phyloP scores from a whole-genome alignment of 2,329 filamentous ascomycete genomes.

The Thielaviopsis musarum region DNA sequence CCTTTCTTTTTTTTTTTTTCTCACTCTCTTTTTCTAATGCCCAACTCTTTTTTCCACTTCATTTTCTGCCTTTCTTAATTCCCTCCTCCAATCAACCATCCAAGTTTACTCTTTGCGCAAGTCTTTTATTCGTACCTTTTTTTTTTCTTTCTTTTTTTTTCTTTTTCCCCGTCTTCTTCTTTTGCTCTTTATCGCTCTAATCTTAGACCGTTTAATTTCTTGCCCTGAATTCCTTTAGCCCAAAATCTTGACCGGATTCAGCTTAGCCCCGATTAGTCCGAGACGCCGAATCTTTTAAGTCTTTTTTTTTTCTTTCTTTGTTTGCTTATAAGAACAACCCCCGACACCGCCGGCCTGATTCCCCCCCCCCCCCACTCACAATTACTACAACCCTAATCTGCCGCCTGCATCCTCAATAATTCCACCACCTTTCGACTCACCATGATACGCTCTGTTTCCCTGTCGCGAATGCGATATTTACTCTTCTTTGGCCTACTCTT shows the following conservation, averaged over 20 bases:
- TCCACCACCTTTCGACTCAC: too few relatives aligned
- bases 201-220: neutral
- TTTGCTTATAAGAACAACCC: neutral
- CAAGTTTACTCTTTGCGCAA: neutral
- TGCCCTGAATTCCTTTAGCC: neutral
- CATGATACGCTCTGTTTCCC: neutral
- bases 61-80: neutral
- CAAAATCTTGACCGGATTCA: too few relatives aligned
- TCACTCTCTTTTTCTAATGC: neutral
- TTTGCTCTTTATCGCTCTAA: too few relatives aligned
- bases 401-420: too few relatives aligned
- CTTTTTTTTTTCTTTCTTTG: neutral
- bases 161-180: neutral
- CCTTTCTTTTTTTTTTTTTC: neutral
- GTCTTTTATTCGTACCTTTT: neutral
- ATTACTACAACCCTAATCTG: too few relatives aligned
- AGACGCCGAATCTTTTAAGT: too few relatives aligned
- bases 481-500: conserved; percentile 23
- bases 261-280: too few relatives aligned
- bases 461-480: conserved; percentile 32
- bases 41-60: neutral
- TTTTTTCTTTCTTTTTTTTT: neutral
- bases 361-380: neutral
- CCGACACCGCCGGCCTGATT: too few relatives aligned
- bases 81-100: neutral